Evolutionary conservation across 2,329 filamentous ascomycete genomes (phyloP), one percentile per base, ranked within the genome.

Genomic region (Thyridium curvatum): DNA sequence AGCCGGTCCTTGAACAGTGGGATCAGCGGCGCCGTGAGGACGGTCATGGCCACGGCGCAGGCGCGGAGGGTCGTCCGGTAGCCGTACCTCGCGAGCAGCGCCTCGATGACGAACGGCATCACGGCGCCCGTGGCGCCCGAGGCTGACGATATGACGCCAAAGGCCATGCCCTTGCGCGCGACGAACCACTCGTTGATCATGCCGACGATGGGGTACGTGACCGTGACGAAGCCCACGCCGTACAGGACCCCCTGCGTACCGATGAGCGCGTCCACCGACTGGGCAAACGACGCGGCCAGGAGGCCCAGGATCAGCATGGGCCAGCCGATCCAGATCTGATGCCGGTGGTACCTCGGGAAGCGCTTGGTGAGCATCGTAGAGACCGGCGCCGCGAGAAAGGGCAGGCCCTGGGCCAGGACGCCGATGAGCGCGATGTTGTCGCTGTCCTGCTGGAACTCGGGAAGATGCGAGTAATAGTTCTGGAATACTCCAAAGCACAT

Each of bases 151-250:
- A 63, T 45, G 12, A 62, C 35, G 4, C 59, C 58, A 40, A 56
- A 62, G 3, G 60, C 60, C 49, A 62, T 52, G 14, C 67, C 67
- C 36, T 59, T 55, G 14, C 62, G 52, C 3, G 43, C 42, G 15
- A 66, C 49, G 55, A 55, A 66, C 44, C 47, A 65, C 39, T 66
- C 62, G 41, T 65, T 59, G 15, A 66, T 48, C 59, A 66, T 64
- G 38, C 46, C 55, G 17, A 65, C 38, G 31, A 64, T 59, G 8
- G 64, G 55, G 43, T 52, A 62, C 17, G 56, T 59, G 40, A 66
- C 53, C 17, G 60, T 57, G 8, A 60, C 44, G 41, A 66, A 65
- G 2, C 64, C 62, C 0, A 64, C 15, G 4, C 62, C 62, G 34
- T 65, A 65, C 5, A 58, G 47, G 1, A 65, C 52, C 8, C 64